A percentile compares a stretch with the other conserved stretches of the same genome.
These are phyloP conservation scores for Aureobasidium sp. DNA, from an alignment of 2,329 filamentous ascomycete genomes.

Conservation along the genomic window DNA sequence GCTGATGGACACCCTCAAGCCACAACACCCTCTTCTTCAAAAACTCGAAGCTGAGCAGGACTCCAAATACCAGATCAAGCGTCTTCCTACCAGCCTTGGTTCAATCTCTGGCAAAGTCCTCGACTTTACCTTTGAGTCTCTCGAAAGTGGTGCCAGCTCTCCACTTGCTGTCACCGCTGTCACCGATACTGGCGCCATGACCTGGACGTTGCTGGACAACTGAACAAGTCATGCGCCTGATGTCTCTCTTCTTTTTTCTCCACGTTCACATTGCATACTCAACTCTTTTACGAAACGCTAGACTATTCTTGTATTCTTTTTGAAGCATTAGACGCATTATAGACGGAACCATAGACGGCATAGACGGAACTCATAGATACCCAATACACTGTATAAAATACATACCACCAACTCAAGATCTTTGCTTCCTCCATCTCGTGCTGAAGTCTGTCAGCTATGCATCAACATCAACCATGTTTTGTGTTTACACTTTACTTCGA, in stretches of 20 bases:
- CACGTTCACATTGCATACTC: not conserved
- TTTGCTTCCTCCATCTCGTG: not conserved
- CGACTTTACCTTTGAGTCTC: not conserved
- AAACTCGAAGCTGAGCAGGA: not conserved
- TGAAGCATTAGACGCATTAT: not conserved
- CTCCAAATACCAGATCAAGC: constrained; percentile 5
- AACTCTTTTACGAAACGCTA: not conserved
- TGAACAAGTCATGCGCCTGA: not conserved
- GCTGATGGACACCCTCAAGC: constrained; percentile 14
- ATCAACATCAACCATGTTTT: too few relatives aligned
- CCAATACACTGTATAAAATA: not conserved
- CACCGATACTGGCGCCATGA: not conserved
- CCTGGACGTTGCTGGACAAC: constrained; percentile 5
- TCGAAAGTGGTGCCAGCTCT: not conserved
- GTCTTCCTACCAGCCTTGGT: constrained; percentile 10
- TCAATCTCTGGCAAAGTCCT: constrained; percentile 5
- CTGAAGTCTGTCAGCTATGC: too few relatives aligned
- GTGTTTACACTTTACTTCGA: too few relatives aligned
- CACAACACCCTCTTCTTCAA: not conserved
- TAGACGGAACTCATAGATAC: not conserved
- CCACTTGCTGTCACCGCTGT: not conserved
- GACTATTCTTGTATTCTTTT: not conserved
- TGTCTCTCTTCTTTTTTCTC: not conserved
- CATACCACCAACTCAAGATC: not conserved
- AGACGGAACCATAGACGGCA: constrained; percentile 1